Percentiles rank a stretch among this genome's conserved stretches.
Conservation (phyloP, 495 filamentous ascomycete genomes). For the Neurospora sp. region DNA sequence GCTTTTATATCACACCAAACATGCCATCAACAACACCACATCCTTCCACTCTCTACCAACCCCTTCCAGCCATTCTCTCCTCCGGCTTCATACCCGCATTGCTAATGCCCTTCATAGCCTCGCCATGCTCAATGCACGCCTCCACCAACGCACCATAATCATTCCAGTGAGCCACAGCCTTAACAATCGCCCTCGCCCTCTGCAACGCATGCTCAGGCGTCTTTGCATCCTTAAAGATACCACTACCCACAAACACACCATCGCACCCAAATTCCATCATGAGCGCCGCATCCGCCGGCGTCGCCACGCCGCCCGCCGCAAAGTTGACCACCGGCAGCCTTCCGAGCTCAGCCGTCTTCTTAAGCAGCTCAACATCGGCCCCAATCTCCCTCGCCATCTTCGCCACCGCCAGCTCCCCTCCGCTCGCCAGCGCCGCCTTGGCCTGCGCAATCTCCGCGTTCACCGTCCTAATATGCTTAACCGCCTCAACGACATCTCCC, state of each 20-base stretch:
- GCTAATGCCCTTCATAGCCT: slow-evolving; percentile 95
- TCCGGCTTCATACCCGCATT: slow-evolving; percentile 57
- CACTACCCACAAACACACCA: slow-evolving; percentile 91
- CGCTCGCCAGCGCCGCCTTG: slow-evolving; percentile 45
- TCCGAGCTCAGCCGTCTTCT: slow-evolving; percentile 75
- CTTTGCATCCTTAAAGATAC: slow-evolving; percentile 77
- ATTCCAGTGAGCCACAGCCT: slow-evolving; percentile 81
- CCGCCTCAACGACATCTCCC: slow-evolving; percentile 96
- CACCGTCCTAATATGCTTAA: slow-evolving; percentile 90
- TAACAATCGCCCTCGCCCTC: slow-evolving; percentile 87
- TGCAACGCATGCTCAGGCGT: slow-evolving; percentile 67
- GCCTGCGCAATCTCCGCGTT: slow-evolving; percentile 73
- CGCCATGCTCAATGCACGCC: slow-evolving; percentile 75
- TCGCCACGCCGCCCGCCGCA: slow-evolving; percentile 92
- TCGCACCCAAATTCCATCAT: slow-evolving; percentile 99
- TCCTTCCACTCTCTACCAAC: slow-evolving; percentile 51
- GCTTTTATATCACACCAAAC: neutral
- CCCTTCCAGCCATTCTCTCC: slow-evolving; percentile 76
- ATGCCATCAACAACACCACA: neutral
- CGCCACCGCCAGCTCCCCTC: slow-evolving; percentile 57
- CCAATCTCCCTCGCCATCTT: slow-evolving; percentile 73
- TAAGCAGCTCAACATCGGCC: slow-evolving; percentile 63
- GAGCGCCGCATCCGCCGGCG: slow-evolving; percentile 89
- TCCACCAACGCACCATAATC: slow-evolving; percentile 82
- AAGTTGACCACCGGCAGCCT: slow-evolving; percentile 96